phyloP scores from a whole-genome alignment of 148 eudicot genomes.

The Rhododendron vialii region DNA sequence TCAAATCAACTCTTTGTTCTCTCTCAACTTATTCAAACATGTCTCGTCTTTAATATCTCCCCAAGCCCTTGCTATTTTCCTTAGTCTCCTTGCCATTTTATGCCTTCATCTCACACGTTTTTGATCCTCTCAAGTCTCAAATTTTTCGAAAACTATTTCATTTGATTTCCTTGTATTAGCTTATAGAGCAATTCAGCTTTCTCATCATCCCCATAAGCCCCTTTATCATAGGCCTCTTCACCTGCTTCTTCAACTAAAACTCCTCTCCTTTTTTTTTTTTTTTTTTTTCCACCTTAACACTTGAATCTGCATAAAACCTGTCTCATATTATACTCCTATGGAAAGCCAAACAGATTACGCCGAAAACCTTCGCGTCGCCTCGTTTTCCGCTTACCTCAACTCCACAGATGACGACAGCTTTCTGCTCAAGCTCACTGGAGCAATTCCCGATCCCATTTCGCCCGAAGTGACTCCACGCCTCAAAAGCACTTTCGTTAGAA shows the following conservation, averaged over 20 bases:
- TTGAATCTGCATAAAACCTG: neutral
- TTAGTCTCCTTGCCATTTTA: neutral
- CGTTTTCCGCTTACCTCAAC: slow-evolving; percentile 71
- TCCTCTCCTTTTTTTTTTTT: neutral
- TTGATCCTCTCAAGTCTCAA: neutral
- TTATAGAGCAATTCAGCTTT: neutral
- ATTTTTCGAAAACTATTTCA: neutral
- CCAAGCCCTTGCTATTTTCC: neutral
- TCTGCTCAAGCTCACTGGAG: slow-evolving; percentile 34
- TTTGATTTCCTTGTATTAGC: neutral
- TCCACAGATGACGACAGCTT: slow-evolving; percentile 41
- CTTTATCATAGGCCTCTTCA: neutral
- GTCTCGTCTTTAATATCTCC: slow-evolving; percentile 9
- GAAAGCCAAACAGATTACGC: slow-evolving; percentile 20
- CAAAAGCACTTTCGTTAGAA: neutral
- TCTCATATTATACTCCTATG: slow-evolving; percentile 17
- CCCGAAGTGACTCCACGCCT: slow-evolving; percentile 20
- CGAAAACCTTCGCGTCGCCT: slow-evolving; percentile 51
- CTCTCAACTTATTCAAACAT: neutral
- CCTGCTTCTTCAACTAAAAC: neutral
- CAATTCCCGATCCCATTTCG: slow-evolving; percentile 25
- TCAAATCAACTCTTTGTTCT: slow-evolving; percentile 4
- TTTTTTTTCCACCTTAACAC: neutral
- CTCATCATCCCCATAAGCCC: slow-evolving; percentile 7
- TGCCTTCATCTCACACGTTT: neutral